phyloP scores from a whole-genome alignment of 805 yeast species.

The Wickerhamiella cacticola region DNA sequence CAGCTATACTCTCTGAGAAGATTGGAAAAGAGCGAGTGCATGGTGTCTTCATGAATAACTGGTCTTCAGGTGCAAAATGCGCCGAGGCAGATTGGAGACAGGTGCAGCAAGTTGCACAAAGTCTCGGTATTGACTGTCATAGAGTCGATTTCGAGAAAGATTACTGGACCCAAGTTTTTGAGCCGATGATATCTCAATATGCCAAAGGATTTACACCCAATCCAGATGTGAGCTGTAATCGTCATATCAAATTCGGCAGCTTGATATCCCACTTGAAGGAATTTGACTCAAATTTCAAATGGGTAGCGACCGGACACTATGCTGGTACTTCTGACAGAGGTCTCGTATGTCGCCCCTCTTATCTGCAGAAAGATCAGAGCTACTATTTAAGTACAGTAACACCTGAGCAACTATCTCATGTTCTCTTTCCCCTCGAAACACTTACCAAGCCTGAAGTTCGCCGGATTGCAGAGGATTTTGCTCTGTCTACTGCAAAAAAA shows the following conservation, averaged over 20 bases:
- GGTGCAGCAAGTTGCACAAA: slow-evolving; percentile 51
- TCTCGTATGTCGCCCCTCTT: slow-evolving; percentile 37
- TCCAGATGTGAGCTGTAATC: slow-evolving; percentile 86
- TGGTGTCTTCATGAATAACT: slow-evolving; percentile 90
- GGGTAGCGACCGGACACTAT: slow-evolving; percentile 70
- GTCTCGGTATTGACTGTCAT: slow-evolving; percentile 54
- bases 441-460: slow-evolving; percentile 64
- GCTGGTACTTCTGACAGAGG: slow-evolving; percentile 26
- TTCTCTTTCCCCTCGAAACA: slow-evolving; percentile 75
- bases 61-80: slow-evolving; percentile 53
- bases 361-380: slow-evolving; percentile 71
- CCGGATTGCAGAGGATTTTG: slow-evolving; percentile 42
- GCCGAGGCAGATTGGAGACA: slow-evolving; percentile 84
- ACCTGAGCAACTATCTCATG: slow-evolving; percentile 35
- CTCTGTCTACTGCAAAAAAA: slow-evolving; percentile 53
- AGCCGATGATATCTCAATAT: slow-evolving; percentile 76
- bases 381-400: slow-evolving; percentile 68
- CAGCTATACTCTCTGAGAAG: slow-evolving; percentile 45
- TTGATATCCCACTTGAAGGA: slow-evolving; percentile 35
- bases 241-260: slow-evolving; percentile 74
- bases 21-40: slow-evolving; percentile 42
- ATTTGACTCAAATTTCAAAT: slow-evolving; percentile 33
- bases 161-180: slow-evolving; percentile 86
- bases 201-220: slow-evolving; percentile 74
- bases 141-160: slow-evolving; percentile 78